Base-by-base conservation (phyloP, 108 stramenopile genomes). In the Skeletonema potamos region DNA sequence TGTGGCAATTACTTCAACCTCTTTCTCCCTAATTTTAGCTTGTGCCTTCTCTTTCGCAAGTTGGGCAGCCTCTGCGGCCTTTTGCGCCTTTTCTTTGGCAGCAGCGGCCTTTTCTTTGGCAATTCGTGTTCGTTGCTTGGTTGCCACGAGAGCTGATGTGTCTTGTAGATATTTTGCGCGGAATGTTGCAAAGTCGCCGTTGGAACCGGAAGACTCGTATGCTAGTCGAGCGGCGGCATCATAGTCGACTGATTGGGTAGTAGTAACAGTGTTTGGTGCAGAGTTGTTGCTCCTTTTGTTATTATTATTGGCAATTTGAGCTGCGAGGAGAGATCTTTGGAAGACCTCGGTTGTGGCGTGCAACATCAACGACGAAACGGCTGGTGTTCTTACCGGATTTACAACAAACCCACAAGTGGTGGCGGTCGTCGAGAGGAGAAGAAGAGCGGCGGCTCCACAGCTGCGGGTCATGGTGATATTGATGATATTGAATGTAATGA, bases 221-320 rank as follows among this genome's bases (percentile, higher is more conserved):
- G 82, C 82, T 37, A 78, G 15, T 34, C 27, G 61, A 1, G 82
- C 82, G 1, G 82, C 70, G 10, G 82, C 82, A 46, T 83, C 77
- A 54, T 83, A 83, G 33, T 72, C 70, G 20, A 72, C 63, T 20
- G 67, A 68, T 37, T 37, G 36, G 36, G 36, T 37, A 12, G 36
- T 10, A 2, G 36, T 12, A 2, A 12, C 11, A 12, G 12, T 37
- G 36, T 10, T 37, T 12, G 36, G 36, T 12, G 36, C 11, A 1
- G 36, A 13, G 36, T 37, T 37, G n/a, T n/a, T n/a, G n/a, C n/a
- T n/a, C 12, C 11, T 10, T 37, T 37, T 10, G 9, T 37, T 37
- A 0, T 8, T 37, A 12, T 37, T 37, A 12, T 37, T 37, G 36
- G 36, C 44, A 13, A 64, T 33, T 44, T 55, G 60, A 15, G 65